phyloP scores from a whole-genome alignment of 495 filamentous ascomycete species.

The Saxispiralis lemnorum region DNA sequence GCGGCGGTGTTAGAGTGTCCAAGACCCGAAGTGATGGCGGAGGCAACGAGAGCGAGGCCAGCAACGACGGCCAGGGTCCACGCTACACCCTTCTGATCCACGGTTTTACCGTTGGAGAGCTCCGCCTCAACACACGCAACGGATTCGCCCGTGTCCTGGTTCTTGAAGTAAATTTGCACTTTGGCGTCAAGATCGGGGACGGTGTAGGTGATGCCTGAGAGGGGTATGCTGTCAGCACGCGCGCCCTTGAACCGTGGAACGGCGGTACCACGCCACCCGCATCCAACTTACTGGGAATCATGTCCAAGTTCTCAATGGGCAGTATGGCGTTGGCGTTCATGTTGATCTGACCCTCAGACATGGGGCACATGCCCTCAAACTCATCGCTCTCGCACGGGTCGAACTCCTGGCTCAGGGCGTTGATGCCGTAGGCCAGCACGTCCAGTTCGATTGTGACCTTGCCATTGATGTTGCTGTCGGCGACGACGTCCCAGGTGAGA shows the following conservation, averaged over 20 bases:
- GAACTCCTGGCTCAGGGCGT: constrained; percentile 41
- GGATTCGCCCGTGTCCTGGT: constrained; percentile 33
- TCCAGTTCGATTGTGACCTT: constrained; percentile 64
- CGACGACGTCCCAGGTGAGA: constrained; percentile 58
- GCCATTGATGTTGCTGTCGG: constrained; percentile 68
- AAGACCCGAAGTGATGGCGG: constrained; percentile 27
- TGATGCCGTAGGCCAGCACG: constrained; percentile 69
- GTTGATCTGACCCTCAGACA: constrained; percentile 70
- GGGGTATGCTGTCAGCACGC: no score
- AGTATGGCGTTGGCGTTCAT: constrained; percentile 21
- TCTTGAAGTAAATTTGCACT: constrained; percentile 64
- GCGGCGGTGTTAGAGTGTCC: constrained; percentile 84
- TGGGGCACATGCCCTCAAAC: constrained; percentile 72
- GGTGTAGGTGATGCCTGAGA: constrained; percentile 55
- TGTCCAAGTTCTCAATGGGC: no score
- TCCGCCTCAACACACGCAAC: constrained; percentile 79
- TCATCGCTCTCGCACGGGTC: constrained; percentile 54
- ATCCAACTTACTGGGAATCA: constrained; percentile 27
- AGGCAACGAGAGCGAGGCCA: constrained; percentile 53
- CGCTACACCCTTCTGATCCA: constrained; percentile 72
- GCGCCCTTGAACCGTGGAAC: no score
- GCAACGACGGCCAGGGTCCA: constrained; percentile 81
- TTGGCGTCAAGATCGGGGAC: constrained; percentile 89
- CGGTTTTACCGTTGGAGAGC: constrained; percentile 85
- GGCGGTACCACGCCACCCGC: no score